Base-by-base conservation (phyloP, 2,329 filamentous ascomycete genomes). In the Emmonsiellopsis sp. region DNA sequence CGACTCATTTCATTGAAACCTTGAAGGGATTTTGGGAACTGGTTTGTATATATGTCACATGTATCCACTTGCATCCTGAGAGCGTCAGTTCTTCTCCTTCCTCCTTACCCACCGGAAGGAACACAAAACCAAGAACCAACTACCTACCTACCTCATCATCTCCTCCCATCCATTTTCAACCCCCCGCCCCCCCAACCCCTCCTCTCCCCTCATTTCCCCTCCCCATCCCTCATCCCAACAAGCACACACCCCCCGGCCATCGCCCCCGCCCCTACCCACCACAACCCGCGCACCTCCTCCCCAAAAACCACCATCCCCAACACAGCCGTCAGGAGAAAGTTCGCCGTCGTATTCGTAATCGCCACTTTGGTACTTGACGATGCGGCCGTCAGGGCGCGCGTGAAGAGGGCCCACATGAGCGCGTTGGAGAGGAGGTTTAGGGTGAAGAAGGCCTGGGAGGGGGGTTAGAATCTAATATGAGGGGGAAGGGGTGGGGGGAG, bases 361-460 rank as follows among this genome's bases (percentile, higher is more conserved):
- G 77, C 79, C 53, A 84, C 82, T 53, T 81, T 80, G 2, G 81
- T 81, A 2, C 82, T 83, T 10, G 79, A 83, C 37, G 76, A 74
- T 0, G 77, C 76, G 14, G 81, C 76, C 0, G 81, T 83, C 13
- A 85, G 68, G 11, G 81, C 81, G 42, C 78, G 75, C 1, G 81
- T 84, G 68, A 84, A 84, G 13, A 84, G 72, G 0, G 78, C 78
- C 81, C 81, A 84, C 81, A 84, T 84, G 31, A 80, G 73, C 32
- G 77, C 74, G 61, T 83, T 84, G 70, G 83, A 83, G 60, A 80
- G 61, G 55, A 84, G 70, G 60, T 84, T 84, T 49, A 84, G 73
- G 37, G 69, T 74, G 63, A 84, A 82, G 68, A 82, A 84, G 58
- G 77, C 66, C 79, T 81, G 55, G 37, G 17, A 39, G 9, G 36